Percentiles rank a stretch among this genome's conserved stretches.
Conservation (phyloP, 352 stramenopile genomes). For the Plasmopara viticola region DNA sequence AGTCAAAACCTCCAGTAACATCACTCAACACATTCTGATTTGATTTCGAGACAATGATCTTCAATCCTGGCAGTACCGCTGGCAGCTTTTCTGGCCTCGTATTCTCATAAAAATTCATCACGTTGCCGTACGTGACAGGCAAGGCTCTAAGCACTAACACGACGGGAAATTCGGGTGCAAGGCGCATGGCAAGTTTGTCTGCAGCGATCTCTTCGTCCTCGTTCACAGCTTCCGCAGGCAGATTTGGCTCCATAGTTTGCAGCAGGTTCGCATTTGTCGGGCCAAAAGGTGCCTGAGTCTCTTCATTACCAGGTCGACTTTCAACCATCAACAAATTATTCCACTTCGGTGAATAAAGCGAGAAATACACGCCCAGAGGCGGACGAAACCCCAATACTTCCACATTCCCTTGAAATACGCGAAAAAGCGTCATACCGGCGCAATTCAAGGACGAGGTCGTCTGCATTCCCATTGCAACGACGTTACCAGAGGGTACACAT, state of each 20-base stretch:
- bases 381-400: constrained; percentile 65
- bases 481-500: constrained; percentile 49
- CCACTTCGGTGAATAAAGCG: constrained; percentile 80
- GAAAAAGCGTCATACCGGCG: constrained; percentile 68
- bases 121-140: constrained; percentile 58
- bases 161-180: constrained; percentile 54
- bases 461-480: constrained; percentile 63
- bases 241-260: constrained; percentile 34
- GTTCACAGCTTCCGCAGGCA: constrained; percentile 23
- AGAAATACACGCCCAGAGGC: constrained; percentile 67
- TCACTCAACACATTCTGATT: constrained; percentile 24
- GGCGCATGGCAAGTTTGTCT: constrained; percentile 54
- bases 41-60: constrained; percentile 63
- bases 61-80: constrained; percentile 73
- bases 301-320: constrained; percentile 21
- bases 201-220: constrained; percentile 70
- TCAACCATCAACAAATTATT: constrained; percentile 62
- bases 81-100: constrained; percentile 13
- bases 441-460: constrained; percentile 43
- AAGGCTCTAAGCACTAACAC: constrained; percentile 70
- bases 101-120: constrained; percentile 72
- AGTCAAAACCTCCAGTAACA: constrained; percentile 13
- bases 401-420: constrained; percentile 73
- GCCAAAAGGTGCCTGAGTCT: constrained; percentile 50
- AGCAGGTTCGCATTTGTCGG: constrained; percentile 40